phyloP scores from a whole-genome alignment of 768 basidiomycete genomes.

The Pleurotus tuber-regium region DNA sequence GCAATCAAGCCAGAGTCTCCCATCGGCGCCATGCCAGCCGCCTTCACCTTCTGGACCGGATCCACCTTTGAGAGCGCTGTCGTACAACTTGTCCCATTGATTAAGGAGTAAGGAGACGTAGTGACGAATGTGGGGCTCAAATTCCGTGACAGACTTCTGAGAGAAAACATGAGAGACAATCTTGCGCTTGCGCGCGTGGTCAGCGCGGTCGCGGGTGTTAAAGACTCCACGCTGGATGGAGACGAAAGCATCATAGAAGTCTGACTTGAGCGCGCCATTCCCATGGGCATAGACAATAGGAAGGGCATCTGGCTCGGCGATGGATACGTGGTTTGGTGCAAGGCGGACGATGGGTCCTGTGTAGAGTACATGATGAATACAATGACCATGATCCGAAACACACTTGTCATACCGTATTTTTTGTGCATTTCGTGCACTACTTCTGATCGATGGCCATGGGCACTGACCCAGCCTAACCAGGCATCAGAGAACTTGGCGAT shows the following conservation, averaged over 20 bases:
- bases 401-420: slow-evolving; percentile 56
- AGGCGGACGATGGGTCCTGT: slow-evolving; percentile 66
- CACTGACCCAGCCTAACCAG: slow-evolving; percentile 68
- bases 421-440: slow-evolving; percentile 69
- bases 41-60: slow-evolving; percentile 63
- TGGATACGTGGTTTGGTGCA: slow-evolving; percentile 74
- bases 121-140: slow-evolving; percentile 72
- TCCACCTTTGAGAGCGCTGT: slow-evolving; percentile 49
- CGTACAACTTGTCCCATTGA: slow-evolving; percentile 76
- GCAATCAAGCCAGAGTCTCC: slow-evolving; percentile 71
- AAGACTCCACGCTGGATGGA: slow-evolving; percentile 72
- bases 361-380: background rate
- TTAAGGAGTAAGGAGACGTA: slow-evolving; percentile 58
- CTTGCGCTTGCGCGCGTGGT: slow-evolving; percentile 89
- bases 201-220: slow-evolving; percentile 72
- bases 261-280: slow-evolving; percentile 76
- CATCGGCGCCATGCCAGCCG: slow-evolving; percentile 58
- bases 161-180: slow-evolving; percentile 85
- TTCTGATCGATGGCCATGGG: slow-evolving; percentile 74
- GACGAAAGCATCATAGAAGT: slow-evolving; percentile 81
- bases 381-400: background rate
- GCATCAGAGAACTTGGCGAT: slow-evolving; percentile 68
- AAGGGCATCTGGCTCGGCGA: slow-evolving; percentile 78
- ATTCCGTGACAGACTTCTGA: slow-evolving; percentile 82
- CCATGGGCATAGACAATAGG: slow-evolving; percentile 77